A percentile compares a stretch with the other conserved stretches of the same genome.
Evolutionary conservation across 2,329 filamentous ascomycete species (phyloP).

Genomic region (Ophiostoma sp.): DNA sequence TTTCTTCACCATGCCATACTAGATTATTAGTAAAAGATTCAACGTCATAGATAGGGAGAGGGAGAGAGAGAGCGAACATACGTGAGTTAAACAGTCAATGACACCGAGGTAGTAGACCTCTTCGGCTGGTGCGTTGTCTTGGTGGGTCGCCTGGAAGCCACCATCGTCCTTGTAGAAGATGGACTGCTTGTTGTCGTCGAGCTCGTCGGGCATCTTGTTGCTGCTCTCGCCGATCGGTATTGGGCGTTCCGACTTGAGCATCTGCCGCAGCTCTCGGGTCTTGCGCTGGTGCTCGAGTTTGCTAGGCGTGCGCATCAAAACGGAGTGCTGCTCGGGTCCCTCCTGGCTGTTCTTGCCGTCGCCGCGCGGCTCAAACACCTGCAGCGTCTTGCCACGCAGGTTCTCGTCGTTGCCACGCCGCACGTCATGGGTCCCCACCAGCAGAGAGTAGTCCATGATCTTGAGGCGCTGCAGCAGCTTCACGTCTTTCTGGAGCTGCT

Average conservation of each 20-base stretch:
- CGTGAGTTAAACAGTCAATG: slow-evolving; percentile 95
- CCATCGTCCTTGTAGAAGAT: slow-evolving; percentile 94
- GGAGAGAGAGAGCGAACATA: slow-evolving; percentile 46
- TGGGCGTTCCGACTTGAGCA: slow-evolving; percentile 87
- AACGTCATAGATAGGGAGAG: background rate
- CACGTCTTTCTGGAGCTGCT: slow-evolving; percentile 85
- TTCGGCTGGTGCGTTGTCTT: slow-evolving; percentile 75
- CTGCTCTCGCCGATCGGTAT: slow-evolving; percentile 82
- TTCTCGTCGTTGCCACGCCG: slow-evolving; percentile 92
- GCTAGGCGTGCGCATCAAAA: slow-evolving; percentile 82
- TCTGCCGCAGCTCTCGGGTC: slow-evolving; percentile 81
- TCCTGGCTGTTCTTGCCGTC: slow-evolving; percentile 42
- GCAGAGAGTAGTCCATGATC: slow-evolving; percentile 97
- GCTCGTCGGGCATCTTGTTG: slow-evolving; percentile 84
- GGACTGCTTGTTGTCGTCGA: slow-evolving; percentile 68
- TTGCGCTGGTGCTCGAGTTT: slow-evolving; percentile 89
- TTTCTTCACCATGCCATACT: slow-evolving; percentile 94
- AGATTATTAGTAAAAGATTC: slow-evolving; percentile 25
- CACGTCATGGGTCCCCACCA: slow-evolving; percentile 90
- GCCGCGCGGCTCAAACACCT: slow-evolving; percentile 88
- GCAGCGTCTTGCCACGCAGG: slow-evolving; percentile 77
- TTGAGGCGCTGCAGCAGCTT: slow-evolving; percentile 77
- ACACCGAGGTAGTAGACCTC: slow-evolving; percentile 98
- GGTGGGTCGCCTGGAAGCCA: slow-evolving; percentile 86
- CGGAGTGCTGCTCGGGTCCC: slow-evolving; percentile 47